A percentile compares a stretch with the other conserved stretches of the same genome.
Evolutionary conservation across 1,284 basidiomycete species (phyloP).

Genomic region (Lentinus polychrous): DNA sequence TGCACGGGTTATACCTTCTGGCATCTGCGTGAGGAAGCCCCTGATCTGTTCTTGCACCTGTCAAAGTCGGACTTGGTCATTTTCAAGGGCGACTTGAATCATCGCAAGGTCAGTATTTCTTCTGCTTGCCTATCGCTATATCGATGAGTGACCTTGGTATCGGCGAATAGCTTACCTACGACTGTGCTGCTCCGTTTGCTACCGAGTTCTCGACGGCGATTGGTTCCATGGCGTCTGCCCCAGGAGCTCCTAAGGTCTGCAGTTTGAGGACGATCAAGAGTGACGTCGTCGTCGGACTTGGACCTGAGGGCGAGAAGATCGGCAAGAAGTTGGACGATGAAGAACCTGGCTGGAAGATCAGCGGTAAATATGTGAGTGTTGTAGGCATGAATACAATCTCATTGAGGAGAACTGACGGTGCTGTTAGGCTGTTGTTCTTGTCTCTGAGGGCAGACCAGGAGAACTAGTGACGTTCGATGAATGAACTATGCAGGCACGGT

Average conservation of each 20-base stretch:
- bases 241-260: constrained; percentile 85
- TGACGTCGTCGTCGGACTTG: constrained; percentile 73
- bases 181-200: constrained; percentile 86
- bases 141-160: not conserved
- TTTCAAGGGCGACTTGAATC: constrained; percentile 94
- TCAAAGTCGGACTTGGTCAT: constrained; percentile 88
- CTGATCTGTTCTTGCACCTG: constrained; percentile 92
- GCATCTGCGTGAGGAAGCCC: constrained; percentile 85
- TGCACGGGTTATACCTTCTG: constrained; percentile 94
- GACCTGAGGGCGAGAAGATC: constrained; percentile 54
- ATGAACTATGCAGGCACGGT: not conserved
- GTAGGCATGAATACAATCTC: not conserved
- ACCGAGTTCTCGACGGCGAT: constrained; percentile 92
- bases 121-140: not conserved
- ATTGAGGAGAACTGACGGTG: constrained; percentile 6
- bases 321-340: constrained; percentile 80
- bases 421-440: constrained; percentile 71
- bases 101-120: constrained; percentile 24
- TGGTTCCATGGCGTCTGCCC: constrained; percentile 85
- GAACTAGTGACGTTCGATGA: constrained; percentile 75
- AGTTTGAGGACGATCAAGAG: constrained; percentile 86
- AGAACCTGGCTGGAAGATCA: constrained; percentile 96
- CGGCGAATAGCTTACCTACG: constrained; percentile 64
- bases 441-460: constrained; percentile 81
- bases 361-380: constrained; percentile 81